Percentiles rank a stretch among this genome's conserved stretches.
Evolutionary conservation across 1,284 basidiomycete genomes (phyloP).

Genomic region (Boletellus deceptivus): DNA sequence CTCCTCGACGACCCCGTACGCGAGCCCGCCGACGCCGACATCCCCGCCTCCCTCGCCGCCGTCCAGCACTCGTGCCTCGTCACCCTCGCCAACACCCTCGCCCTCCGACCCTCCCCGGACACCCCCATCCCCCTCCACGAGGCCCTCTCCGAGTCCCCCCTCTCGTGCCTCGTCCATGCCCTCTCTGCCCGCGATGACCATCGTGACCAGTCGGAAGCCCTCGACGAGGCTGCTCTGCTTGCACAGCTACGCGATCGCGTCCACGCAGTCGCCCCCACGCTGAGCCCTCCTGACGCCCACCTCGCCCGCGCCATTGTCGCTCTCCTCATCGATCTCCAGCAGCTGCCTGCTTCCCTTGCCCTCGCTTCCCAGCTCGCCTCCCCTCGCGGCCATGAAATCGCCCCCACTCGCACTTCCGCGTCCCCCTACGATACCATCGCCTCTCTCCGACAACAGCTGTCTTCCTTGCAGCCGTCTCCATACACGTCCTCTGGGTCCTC

Average conservation of each 20-base stretch:
- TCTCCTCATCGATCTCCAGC: slow-evolving; percentile 63
- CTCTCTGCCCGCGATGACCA: slow-evolving; percentile 53
- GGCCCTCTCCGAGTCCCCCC: slow-evolving; percentile 46
- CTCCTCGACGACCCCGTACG: slow-evolving; percentile 29
- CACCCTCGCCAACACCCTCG: slow-evolving; percentile 71
- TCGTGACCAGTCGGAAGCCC: slow-evolving; percentile 29
- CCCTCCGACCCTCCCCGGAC: slow-evolving; percentile 15
- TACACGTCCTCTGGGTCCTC: slow-evolving; percentile 15
- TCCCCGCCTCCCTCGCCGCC: slow-evolving; percentile 46
- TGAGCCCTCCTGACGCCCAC: slow-evolving; percentile 50
- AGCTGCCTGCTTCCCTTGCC: slow-evolving; percentile 44
- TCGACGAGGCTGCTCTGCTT: slow-evolving; percentile 54
- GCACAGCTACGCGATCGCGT: slow-evolving; percentile 59
- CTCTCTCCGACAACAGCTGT: slow-evolving; percentile 64
- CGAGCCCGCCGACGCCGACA: slow-evolving; percentile 24
- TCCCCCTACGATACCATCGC: slow-evolving; percentile 48
- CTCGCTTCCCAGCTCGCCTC: slow-evolving; percentile 3
- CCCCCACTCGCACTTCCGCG: background rate
- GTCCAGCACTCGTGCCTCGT: slow-evolving; percentile 72
- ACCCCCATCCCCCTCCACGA: slow-evolving; percentile 8
- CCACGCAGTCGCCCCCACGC: slow-evolving; percentile 43
- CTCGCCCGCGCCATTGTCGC: slow-evolving; percentile 65
- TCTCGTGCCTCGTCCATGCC: slow-evolving; percentile 62
- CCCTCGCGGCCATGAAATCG: background rate
- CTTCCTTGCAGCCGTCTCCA: slow-evolving; percentile 52